phyloP scores from a whole-genome alignment of 2,329 filamentous ascomycete species.

The Colletotrichum higginsianum region DNA sequence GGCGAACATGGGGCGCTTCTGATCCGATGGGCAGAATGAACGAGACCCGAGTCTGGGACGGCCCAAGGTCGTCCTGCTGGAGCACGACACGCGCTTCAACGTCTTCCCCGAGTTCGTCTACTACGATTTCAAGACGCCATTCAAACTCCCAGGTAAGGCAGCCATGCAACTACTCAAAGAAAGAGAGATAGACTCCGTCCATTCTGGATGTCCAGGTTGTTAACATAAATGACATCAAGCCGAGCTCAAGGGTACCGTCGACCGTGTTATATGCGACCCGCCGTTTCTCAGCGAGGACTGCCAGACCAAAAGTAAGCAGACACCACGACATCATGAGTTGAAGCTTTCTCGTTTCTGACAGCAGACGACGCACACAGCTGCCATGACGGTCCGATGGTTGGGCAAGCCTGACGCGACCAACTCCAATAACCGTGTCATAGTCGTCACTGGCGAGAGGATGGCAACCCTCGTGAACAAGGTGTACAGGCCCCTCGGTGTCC shows the following conservation, averaged over 20 bases:
- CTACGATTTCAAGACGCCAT: slow-evolving; percentile 81
- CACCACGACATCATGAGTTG: background rate
- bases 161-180: background rate
- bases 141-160: slow-evolving; percentile 71
- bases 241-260: slow-evolving; percentile 73
- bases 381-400: slow-evolving; percentile 83
- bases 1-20: background rate
- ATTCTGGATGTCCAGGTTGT: background rate
- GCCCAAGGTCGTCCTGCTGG: slow-evolving; percentile 77
- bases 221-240: slow-evolving; percentile 48
- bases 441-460: slow-evolving; percentile 87
- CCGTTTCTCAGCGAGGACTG: slow-evolving; percentile 87
- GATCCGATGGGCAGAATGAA: slow-evolving; percentile 17
- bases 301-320: slow-evolving; percentile 78
- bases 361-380: slow-evolving; percentile 61
- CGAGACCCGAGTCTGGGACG: slow-evolving; percentile 51
- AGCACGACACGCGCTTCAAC: slow-evolving; percentile 81
- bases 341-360: background rate
- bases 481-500: slow-evolving; percentile 75
- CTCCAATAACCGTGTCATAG: slow-evolving; percentile 64
- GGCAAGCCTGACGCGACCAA: slow-evolving; percentile 57
- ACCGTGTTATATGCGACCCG: slow-evolving; percentile 82
- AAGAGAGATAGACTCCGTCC: background rate
- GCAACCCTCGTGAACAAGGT: slow-evolving; percentile 73
- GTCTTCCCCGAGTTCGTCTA: slow-evolving; percentile 82